These are phyloP conservation scores for Vanrija sp. DNA, from an alignment of 1,284 basidiomycete genomes.

Conservation along the genomic window DNA sequence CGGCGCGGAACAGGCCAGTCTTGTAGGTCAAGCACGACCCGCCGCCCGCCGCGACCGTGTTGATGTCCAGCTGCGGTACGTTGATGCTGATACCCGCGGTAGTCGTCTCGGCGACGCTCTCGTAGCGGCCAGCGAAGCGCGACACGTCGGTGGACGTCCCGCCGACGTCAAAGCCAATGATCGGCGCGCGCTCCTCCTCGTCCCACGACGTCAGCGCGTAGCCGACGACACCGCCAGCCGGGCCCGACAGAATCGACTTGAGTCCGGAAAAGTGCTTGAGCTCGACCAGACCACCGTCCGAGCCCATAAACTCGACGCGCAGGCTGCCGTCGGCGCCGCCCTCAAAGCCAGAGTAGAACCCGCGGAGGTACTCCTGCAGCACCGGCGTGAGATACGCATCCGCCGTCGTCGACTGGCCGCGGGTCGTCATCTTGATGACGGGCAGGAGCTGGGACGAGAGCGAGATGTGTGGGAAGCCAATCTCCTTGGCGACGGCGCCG, in stretches of 20 bases:
- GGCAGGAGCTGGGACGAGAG: slow-evolving; percentile 82
- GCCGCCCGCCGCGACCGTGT: slow-evolving; percentile 78
- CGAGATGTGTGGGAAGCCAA: slow-evolving; percentile 83
- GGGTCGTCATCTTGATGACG: slow-evolving; percentile 89
- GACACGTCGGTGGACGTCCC: slow-evolving; percentile 90
- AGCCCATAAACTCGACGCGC: slow-evolving; percentile 68
- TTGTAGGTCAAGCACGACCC: slow-evolving; percentile 75
- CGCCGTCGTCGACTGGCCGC: slow-evolving; percentile 86
- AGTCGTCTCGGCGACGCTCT: slow-evolving; percentile 84
- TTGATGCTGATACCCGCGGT: slow-evolving; percentile 87
- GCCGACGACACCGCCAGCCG: slow-evolving; percentile 42
- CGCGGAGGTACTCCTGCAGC: slow-evolving; percentile 77
- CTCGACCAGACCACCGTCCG: slow-evolving; percentile 81
- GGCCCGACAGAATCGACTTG: slow-evolving; percentile 66
- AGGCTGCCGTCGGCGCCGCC: slow-evolving; percentile 39
- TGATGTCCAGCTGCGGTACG: slow-evolving; percentile 80
- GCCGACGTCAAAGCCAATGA: slow-evolving; percentile 64
- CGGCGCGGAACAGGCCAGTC: slow-evolving; percentile 76
- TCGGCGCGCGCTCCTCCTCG: slow-evolving; percentile 23
- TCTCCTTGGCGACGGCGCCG: slow-evolving; percentile 65
- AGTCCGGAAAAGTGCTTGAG: slow-evolving; percentile 75
- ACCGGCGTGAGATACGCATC: slow-evolving; percentile 97
- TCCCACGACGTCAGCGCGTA: slow-evolving; percentile 34
- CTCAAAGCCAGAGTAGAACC: slow-evolving; percentile 87
- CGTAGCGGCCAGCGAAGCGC: slow-evolving; percentile 77